Percentiles rank a stretch among this genome's conserved stretches.
These are phyloP conservation scores for Fragaria nilgerrensis DNA, from an alignment of 306 rosid genomes.

Conservation along the genomic window DNA sequence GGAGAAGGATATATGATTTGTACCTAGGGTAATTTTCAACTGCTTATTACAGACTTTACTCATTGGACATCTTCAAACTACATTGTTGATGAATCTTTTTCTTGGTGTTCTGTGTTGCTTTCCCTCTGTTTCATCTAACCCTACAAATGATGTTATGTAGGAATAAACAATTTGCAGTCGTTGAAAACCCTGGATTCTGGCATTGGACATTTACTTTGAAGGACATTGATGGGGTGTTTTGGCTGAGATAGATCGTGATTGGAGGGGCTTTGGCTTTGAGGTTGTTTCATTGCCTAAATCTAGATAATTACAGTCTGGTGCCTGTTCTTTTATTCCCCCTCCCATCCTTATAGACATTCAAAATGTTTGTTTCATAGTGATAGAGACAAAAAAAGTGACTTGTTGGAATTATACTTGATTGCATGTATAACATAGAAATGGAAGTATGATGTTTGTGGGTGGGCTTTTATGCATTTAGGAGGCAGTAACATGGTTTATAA, in stretches of 20 bases:
- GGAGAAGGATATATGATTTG: conserved; percentile 96
- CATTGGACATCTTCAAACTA: neutral
- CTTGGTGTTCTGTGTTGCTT: neutral
- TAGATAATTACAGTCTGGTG: neutral
- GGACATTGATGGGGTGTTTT: conserved; percentile 76
- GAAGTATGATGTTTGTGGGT: no score
- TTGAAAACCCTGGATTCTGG: conserved; percentile 99
- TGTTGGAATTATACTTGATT: neutral
- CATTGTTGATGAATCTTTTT: neutral
- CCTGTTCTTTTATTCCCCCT: neutral
- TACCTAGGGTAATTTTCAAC: no score
- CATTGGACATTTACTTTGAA: conserved; percentile 93
- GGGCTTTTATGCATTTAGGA: no score
- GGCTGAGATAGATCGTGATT: conserved; percentile 90
- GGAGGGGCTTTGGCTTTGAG: conserved; percentile 99
- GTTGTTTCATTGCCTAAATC: conserved; percentile 35
- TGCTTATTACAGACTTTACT: no score
- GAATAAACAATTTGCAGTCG: conserved; percentile 81
- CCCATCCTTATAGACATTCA: neutral
- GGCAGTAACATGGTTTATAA: no score
- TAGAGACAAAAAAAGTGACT: neutral
- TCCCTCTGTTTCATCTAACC: conserved; percentile 16
- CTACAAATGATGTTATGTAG: conserved; percentile 43
- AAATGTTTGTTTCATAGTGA: neutral
- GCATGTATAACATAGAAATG: no score